Base-by-base conservation (phyloP, 2,329 filamentous ascomycete genomes). In the Lachnellula occidentalis region DNA sequence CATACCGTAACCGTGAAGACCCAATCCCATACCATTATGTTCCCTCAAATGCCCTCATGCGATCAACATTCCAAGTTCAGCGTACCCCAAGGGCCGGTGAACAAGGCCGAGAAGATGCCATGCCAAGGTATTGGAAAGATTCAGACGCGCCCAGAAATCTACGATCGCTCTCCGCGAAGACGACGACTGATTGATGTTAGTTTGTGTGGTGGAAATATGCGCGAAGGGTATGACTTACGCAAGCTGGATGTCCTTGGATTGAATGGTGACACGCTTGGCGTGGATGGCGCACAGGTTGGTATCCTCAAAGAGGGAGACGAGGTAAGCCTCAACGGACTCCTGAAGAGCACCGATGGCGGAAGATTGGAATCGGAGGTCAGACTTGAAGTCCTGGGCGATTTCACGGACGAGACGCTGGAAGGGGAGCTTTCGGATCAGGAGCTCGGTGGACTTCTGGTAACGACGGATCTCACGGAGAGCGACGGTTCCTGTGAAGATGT, bases 241-340 rank as follows among this genome's bases (percentile, higher is more conserved):
- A 36, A 64, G 54, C 31, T 64, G 61, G 48, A 65, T 65, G 39
- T 65, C 63, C 55, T 66, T 65, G 27, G 58, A 60, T 58, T 92
- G 92, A 77, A 97, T 97, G 71, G 92, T 97, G 71, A 97, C 94
- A 79, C 94, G 91, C 86, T 97, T 97, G 77, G 94, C 92, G 78
- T 97, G 94, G 75, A 97, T 96, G 71, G 94, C 92, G 78, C 92
- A 97, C 96, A 65, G 79, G 81, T 97, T 97, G 78, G 92, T 96
- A 73, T 97, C 92, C 77, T 97, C 92, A 69, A 97, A 97, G 63
- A 97, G 87, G 45, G 92, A 95, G 76, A 97, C 92, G 69, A 99
- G 88, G 79, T 96, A 97, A 2, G 94, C 95, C 81, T 99, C 94
- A 64, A 96, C 92, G 53, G 94, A 96, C 82, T 99, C 94, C 79